Conservation (phyloP, 768 basidiomycete genomes). For the Suillus fuscotomentosus region DNA sequence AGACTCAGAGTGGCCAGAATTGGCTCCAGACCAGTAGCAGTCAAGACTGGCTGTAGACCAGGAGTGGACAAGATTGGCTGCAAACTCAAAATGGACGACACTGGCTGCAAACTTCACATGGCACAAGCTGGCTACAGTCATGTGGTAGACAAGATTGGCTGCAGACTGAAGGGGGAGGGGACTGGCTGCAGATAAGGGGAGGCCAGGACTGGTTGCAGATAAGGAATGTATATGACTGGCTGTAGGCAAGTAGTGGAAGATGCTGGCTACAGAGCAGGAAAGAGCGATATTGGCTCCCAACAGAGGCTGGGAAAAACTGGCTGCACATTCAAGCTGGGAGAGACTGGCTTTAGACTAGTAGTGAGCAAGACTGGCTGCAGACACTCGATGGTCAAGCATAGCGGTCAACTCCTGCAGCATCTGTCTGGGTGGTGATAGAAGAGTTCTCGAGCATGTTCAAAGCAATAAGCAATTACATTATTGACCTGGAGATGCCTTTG, state of each 20-base stretch:
- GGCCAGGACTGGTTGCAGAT: background rate
- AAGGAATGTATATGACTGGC: background rate
- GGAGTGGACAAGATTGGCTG: background rate
- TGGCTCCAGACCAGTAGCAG: background rate
- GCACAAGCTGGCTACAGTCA: background rate
- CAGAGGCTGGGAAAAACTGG: background rate
- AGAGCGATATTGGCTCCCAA: background rate
- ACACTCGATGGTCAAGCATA: background rate
- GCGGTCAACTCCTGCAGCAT: background rate
- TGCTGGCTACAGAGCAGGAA: background rate
- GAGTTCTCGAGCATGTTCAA: background rate
- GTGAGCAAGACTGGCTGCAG: background rate
- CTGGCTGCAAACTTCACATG: background rate
- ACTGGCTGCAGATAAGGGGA: background rate
- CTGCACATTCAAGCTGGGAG: background rate
- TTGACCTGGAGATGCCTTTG: background rate
- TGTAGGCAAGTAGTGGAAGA: background rate
- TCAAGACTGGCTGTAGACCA: background rate
- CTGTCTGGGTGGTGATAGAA: background rate
- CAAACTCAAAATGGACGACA: too few species aligned
- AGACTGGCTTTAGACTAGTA: background rate
- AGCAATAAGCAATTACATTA: background rate
- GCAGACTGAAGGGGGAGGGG: background rate
- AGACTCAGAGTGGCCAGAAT: background rate
- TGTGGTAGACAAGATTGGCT: background rate